Percentiles rank a stretch among this genome's conserved stretches.
phyloP scores from a whole-genome alignment of 1,139 yeast genomes.

The Pichia sp. region DNA sequence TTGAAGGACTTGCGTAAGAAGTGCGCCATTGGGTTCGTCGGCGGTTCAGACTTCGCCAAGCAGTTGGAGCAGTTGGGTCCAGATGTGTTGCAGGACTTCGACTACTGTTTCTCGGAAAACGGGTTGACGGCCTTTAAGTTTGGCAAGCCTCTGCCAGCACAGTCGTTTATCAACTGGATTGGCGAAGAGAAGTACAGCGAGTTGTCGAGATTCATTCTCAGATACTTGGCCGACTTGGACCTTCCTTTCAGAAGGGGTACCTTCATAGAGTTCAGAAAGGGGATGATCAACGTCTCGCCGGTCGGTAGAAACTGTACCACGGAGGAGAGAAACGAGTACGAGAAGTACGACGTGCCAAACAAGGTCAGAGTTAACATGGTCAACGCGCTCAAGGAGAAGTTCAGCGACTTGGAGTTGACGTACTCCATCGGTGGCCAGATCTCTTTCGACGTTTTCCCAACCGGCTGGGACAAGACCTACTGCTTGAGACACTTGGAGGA shows the following conservation, averaged over 20 bases:
- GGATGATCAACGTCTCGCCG: constrained; percentile 98
- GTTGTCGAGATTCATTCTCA: constrained; percentile 78
- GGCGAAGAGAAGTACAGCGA: constrained; percentile 94
- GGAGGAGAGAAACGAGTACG: constrained; percentile 88
- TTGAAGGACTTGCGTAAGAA: constrained; percentile 77
- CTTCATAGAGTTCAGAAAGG: constrained; percentile 96
- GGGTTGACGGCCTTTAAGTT: constrained; percentile 95
- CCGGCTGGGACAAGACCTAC: constrained; percentile 99
- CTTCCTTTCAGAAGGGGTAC: constrained; percentile 97
- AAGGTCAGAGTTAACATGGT: constrained; percentile 81
- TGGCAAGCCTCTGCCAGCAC: constrained; percentile 84
- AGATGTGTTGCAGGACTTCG: constrained; percentile 72
- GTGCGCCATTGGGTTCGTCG: constrained; percentile 94
- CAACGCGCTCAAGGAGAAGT: constrained; percentile 72
- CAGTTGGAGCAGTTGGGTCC: constrained; percentile 95
- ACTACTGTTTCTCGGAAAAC: constrained; percentile 94
- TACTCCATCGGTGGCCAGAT: constrained; percentile 99
- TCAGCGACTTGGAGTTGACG: constrained; percentile 80
- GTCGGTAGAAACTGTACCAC: constrained; percentile 97
- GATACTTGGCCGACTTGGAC: constrained; percentile 79
- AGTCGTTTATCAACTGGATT: constrained; percentile 90
- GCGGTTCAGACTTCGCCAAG: constrained; percentile 93
- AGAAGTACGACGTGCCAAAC: constrained; percentile 72
- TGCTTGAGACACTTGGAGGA: constrained; percentile 86
- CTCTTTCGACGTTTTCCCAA: constrained; percentile 98